Conservation (phyloP, 139 green algal genomes). For the Volvox africanus region DNA sequence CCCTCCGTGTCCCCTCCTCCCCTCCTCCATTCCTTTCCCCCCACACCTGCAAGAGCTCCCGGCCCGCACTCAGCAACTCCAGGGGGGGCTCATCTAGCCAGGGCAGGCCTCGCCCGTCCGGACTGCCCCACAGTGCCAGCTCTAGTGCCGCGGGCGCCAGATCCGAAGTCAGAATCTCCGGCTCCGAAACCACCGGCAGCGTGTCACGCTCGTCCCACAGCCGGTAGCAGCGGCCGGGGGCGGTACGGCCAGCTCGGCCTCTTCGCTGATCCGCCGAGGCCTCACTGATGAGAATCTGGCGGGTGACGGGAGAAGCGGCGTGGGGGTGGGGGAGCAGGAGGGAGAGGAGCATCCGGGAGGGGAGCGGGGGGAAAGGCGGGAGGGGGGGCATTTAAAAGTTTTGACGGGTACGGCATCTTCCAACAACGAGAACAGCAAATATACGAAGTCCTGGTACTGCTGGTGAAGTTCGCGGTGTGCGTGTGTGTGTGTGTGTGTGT, state of each 20-base stretch:
- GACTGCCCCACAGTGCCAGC: slow-evolving; percentile 66
- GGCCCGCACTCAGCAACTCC: slow-evolving; percentile 43
- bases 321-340: too few species aligned
- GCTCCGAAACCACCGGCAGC: slow-evolving; percentile 48
- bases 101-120: slow-evolving; percentile 51
- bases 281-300: slow-evolving; percentile 55
- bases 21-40: not conserved
- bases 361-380: not conserved
- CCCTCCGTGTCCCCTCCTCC: not conserved
- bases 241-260: slow-evolving; percentile 69
- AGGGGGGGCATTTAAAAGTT: not conserved
- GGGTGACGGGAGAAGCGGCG: too few species aligned
- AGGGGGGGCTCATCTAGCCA: slow-evolving; percentile 74
- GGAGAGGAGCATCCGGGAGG: not conserved
- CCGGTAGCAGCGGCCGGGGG: slow-evolving; percentile 67
- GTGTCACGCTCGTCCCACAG: slow-evolving; percentile 61
- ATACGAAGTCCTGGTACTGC: too few species aligned
- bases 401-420: not conserved
- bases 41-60: slow-evolving; percentile 58
- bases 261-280: slow-evolving; percentile 70
- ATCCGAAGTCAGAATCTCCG: slow-evolving; percentile 67
- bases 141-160: slow-evolving; percentile 68
- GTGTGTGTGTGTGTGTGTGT: too few species aligned
- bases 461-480: too few species aligned
- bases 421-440: too few species aligned